A percentile compares a stretch with the other conserved stretches of the same genome.
phyloP scores from a whole-genome alignment of 805 yeast genomes.

The Saccharomycopsis vini region DNA sequence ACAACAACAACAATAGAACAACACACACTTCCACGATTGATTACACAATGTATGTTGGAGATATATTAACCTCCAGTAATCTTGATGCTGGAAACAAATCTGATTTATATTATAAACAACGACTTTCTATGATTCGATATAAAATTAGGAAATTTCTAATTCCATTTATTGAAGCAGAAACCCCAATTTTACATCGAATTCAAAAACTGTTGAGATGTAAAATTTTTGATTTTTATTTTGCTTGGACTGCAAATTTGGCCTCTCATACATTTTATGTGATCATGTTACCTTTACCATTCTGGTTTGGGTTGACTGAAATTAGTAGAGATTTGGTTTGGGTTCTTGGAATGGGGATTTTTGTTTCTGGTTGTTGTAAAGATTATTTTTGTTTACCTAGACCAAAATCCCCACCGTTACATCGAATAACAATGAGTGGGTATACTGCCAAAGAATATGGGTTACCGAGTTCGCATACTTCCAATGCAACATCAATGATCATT shows the following conservation, averaged over 20 bases:
- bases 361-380: slow-evolving; percentile 74
- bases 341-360: slow-evolving; percentile 45
- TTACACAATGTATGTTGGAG: slow-evolving; percentile 3
- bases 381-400: slow-evolving; percentile 88
- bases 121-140: slow-evolving; percentile 49
- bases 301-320: slow-evolving; percentile 58
- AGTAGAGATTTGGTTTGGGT: slow-evolving; percentile 68
- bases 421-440: slow-evolving; percentile 85
- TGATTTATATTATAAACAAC: slow-evolving; percentile 51
- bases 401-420: slow-evolving; percentile 77
- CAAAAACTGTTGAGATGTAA: slow-evolving; percentile 46
- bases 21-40: too few species aligned
- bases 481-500: slow-evolving; percentile 76
- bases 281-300: slow-evolving; percentile 74
- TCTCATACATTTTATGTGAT: slow-evolving; percentile 90
- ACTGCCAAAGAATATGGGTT: slow-evolving; percentile 93
- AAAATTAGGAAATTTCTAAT: slow-evolving; percentile 43
- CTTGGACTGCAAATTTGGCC: slow-evolving; percentile 83
- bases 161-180: slow-evolving; percentile 56
- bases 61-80: neutral
- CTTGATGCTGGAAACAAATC: slow-evolving; percentile 71
- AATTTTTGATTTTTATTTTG: slow-evolving; percentile 62
- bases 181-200: slow-evolving; percentile 44
- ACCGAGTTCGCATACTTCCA: slow-evolving; percentile 91
- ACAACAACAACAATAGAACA: neutral